Evolutionary conservation across 2,329 filamentous ascomycete species (phyloP), one percentile per base, ranked within the genome.

Genomic region (Didymella keratinophila): DNA sequence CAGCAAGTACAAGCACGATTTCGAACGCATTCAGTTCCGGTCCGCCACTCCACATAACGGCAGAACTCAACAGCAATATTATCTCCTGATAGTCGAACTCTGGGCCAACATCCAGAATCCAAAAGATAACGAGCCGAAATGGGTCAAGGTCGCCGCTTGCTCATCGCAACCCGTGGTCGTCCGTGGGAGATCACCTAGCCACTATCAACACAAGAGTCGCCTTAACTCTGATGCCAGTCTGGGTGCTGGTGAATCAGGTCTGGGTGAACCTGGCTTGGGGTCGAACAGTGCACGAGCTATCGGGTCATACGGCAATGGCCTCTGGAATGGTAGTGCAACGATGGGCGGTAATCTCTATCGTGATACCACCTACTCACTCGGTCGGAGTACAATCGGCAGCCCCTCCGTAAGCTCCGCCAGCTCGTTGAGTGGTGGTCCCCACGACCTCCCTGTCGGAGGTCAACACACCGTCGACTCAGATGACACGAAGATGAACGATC

Each of bases 21-120:
- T 96, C 72, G 93, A 97, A 73, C 88, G 93, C 11, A 95, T 97
- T 50, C 93, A 97, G 69, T 97, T 97, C 84, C 96, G 96, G 76
- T 91, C 92, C 64, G 93, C 93, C 1, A 97, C 93, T 0, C 92
- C 92, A 23, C 97, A 97, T 79, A 97, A 97, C 66, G 93, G 93
- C 45, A 84, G 93, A 56, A 92, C 93, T 1, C 92, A 93, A n/a
- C 93, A 97, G 72, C 93, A 97, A 68, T 96, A 93, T 76, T 97
- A 96, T 71, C 91, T 95, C 69, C 83, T 97, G n/a, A 86, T 96
- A 44, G 89, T 96, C 4, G 92, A 96, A 73, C 69, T 78, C 20
- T 78, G 72, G 70, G 76, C 73, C 8, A 77, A 78, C 42, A 58
- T 78, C 5, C 75, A 76, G 51, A 71, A 61, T 28, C 53, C 67